Conservation (phyloP, 805 yeast genomes). For the Hanseniaspora nectarophila region DNA sequence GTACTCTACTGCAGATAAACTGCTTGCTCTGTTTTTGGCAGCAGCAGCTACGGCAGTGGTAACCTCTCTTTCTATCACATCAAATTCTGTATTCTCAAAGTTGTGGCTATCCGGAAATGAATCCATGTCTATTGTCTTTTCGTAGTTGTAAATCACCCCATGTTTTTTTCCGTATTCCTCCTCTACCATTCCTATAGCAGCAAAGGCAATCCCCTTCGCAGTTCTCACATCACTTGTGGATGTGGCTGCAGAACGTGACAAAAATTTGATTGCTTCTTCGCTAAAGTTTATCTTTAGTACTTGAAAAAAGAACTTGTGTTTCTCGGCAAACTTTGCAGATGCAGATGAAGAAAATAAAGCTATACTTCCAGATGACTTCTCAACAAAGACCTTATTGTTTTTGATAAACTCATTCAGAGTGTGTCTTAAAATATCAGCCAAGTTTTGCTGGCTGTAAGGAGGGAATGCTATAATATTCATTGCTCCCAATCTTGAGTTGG, state of each 20-base stretch:
- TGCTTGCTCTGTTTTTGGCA: constrained; percentile 69
- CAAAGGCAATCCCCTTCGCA: constrained; percentile 72
- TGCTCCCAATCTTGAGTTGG: constrained; percentile 81
- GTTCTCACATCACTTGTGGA: constrained; percentile 97
- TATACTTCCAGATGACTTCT: constrained; percentile 29
- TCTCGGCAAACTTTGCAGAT: constrained; percentile 15
- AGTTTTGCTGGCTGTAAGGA: constrained; percentile 73
- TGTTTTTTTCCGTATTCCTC: constrained; percentile 36
- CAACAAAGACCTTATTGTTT: constrained; percentile 27
- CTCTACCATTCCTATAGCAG: constrained; percentile 86
- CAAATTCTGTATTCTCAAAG: constrained; percentile 25
- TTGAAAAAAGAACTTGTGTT: constrained; percentile 17
- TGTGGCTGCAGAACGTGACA: constrained; percentile 86
- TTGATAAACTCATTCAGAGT: constrained; percentile 43
- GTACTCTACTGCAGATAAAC: constrained; percentile 55
- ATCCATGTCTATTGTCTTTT: constrained; percentile 18
- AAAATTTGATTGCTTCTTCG: constrained; percentile 76
- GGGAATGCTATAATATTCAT: constrained; percentile 67
- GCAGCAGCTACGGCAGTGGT: constrained; percentile 48
- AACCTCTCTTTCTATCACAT: constrained; percentile 48
- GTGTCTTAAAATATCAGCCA: constrained; percentile 60
- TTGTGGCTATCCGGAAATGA: constrained; percentile 7
- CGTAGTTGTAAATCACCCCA: constrained; percentile 20
- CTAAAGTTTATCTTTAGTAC: constrained; percentile 32
- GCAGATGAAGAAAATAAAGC: constrained; percentile 25